Conservation (phyloP, 2,329 filamentous ascomycete genomes). For the Xylaria digitata region DNA sequence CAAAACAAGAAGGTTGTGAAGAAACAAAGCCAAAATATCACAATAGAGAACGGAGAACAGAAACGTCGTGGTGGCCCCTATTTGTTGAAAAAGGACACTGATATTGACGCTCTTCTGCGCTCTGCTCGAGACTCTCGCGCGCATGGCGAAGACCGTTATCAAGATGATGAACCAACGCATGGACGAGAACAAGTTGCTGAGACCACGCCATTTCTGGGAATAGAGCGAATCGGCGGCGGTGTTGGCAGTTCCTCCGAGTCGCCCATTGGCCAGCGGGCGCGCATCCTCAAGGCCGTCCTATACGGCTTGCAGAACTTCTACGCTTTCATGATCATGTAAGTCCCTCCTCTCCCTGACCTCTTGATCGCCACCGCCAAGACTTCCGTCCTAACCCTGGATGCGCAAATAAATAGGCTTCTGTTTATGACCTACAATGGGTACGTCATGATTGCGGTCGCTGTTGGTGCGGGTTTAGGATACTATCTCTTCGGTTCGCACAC, state of each 20-base stretch:
- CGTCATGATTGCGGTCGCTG: constrained; percentile 91
- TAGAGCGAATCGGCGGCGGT: constrained; percentile 76
- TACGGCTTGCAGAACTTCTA: constrained; percentile 98
- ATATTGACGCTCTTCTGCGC: constrained; percentile 33
- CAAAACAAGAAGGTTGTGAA: neutral
- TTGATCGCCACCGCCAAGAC: neutral
- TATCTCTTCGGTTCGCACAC: constrained; percentile 79
- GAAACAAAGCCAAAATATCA: neutral
- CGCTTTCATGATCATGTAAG: constrained; percentile 99
- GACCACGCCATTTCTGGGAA: constrained; percentile 70
- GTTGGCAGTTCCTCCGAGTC: constrained; percentile 60
- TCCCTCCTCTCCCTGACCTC: constrained; percentile 43
- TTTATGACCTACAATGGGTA: constrained; percentile 99
- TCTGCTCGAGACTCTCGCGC: constrained; percentile 29
- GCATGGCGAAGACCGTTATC: constrained; percentile 35
- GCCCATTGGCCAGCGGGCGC: constrained; percentile 71
- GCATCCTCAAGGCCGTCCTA: constrained; percentile 81
- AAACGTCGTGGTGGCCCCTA: constrained; percentile 13
- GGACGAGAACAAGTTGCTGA: constrained; percentile 65
- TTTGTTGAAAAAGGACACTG: constrained; percentile 28
- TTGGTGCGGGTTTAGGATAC: constrained; percentile 91
- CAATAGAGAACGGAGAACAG: constrained; percentile 2
- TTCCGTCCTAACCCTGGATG: neutral
- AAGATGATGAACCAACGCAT: constrained; percentile 27
- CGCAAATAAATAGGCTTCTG: constrained; percentile 73